Evolutionary conservation across 768 basidiomycete genomes (phyloP), one percentile per base, ranked within the genome.

Genomic region (Jaapia argillacea): DNA sequence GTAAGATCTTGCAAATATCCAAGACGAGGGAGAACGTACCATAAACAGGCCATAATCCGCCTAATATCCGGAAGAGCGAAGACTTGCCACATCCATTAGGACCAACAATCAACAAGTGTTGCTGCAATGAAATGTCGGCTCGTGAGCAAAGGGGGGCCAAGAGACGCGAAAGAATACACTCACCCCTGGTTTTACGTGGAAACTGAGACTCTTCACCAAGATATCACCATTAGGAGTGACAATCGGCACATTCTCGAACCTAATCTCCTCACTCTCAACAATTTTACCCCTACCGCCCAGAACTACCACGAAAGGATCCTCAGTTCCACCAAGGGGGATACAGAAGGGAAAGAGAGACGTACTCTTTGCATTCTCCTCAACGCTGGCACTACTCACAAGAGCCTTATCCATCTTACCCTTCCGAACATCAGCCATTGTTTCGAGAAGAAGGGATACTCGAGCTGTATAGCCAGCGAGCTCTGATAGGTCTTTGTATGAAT

Each of bases 381-480:
- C 74, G 25, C 63, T 71, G 4, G 83, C 80, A 54, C 78, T 81
- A 54, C 77, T 84, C 10, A 96, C 82, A 12, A 92, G 70, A 22
- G 78, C 81, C 63, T 98, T 99, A 58, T 93, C 77, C 47, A 88
- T 96, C 54, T 81, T 84, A 23, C 91, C 90, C 40, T 74, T 65
- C 46, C 78, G 77, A 20, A 94, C 78, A 45, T 93, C 91, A 18
- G 79, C 70, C 79, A 98, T 94, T 1, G 91, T 90, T 43, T 93
- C 87, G 6, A 99, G 72, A 1, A 97, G 71, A 36, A 81, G 75
- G 24, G 85, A 81, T 1, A 99, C 94, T 12, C 94, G 80, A 1
- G 89, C 77, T 2, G 94, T 97, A 58, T 96, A 97, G 7, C 94
- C 94, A 3, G 94, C 91, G 25, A 99, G 76, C 58, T 99, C 94